These are phyloP conservation scores for Suillus placidus DNA, from an alignment of 768 basidiomycete genomes.

Conservation along the genomic window DNA sequence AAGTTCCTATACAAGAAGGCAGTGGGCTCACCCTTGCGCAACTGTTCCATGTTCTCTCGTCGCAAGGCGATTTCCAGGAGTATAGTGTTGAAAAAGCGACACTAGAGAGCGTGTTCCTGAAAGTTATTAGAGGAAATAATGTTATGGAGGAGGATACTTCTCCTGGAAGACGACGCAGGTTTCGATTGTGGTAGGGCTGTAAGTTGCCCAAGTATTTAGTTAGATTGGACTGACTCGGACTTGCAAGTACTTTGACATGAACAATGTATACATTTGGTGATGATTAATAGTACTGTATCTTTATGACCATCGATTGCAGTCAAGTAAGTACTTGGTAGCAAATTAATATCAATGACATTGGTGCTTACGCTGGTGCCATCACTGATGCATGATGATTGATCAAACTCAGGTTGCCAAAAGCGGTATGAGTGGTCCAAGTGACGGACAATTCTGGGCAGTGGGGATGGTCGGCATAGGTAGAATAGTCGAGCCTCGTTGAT, in stretches of 20 bases:
- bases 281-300: background rate
- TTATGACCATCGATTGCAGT: background rate
- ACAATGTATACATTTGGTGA: background rate
- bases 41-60: conserved; percentile 59
- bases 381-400: too few relatives aligned
- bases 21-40: conserved; percentile 50
- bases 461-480: background rate
- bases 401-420: background rate
- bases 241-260: background rate
- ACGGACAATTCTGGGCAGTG: background rate
- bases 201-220: conserved; percentile 1
- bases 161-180: conserved; percentile 13
- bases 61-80: conserved; percentile 57
- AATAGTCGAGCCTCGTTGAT: background rate
- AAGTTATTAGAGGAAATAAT: conserved; percentile 66
- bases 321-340: background rate
- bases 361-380: background rate
- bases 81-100: conserved; percentile 73
- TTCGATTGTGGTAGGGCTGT: conserved; percentile 16
- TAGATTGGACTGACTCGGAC: background rate
- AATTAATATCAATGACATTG: background rate
- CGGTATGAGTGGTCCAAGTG: background rate
- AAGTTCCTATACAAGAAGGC: conserved; percentile 54
- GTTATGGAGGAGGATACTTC: conserved; percentile 50
- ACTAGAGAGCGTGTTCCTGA: conserved; percentile 73